Conservation (phyloP, 371 early-diverging fungal genomes). For the Fennellomyces sp. region DNA sequence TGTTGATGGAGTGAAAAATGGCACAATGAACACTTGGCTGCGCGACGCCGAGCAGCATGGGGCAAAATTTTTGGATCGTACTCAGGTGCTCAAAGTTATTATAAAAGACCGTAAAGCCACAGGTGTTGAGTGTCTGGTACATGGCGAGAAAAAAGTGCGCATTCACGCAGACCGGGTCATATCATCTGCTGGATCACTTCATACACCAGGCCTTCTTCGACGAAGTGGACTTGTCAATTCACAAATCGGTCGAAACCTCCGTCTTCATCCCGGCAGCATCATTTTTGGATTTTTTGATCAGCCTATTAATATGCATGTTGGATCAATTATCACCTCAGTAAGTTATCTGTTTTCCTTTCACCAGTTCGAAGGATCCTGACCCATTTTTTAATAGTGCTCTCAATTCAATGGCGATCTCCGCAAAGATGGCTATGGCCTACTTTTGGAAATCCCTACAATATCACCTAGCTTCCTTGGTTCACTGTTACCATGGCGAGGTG, state of each 20-base stretch:
- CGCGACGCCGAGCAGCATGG: slow-evolving; percentile 65
- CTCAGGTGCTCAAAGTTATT: slow-evolving; percentile 56
- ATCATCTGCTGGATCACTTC: slow-evolving; percentile 63
- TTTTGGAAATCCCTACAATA: slow-evolving; percentile 55
- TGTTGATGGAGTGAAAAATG: slow-evolving; percentile 69
- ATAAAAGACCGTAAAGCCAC: slow-evolving; percentile 43
- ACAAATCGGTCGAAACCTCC: slow-evolving; percentile 63
- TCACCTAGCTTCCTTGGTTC: slow-evolving; percentile 44
- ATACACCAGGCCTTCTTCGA: slow-evolving; percentile 64
- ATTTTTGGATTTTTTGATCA: slow-evolving; percentile 55
- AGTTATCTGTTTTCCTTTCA: slow-evolving; percentile 7
- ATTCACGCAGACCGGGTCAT: slow-evolving; percentile 58
- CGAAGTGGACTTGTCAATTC: slow-evolving; percentile 66
- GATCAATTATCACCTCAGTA: slow-evolving; percentile 60
- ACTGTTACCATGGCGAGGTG: slow-evolving; percentile 48
- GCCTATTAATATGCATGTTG: slow-evolving; percentile 48
- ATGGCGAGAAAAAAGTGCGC: not conserved
- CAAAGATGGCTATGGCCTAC: not conserved
- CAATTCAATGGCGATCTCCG: not conserved
- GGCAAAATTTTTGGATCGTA: slow-evolving; percentile 59
- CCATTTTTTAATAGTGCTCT: not conserved
- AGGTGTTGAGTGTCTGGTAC: slow-evolving; percentile 47
- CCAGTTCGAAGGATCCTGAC: no score
- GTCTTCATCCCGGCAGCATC: slow-evolving; percentile 62
- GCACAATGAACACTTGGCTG: slow-evolving; percentile 67